Conservation (phyloP, 2,329 filamentous ascomycete species). For the Scedosporium aurantiacum region DNA sequence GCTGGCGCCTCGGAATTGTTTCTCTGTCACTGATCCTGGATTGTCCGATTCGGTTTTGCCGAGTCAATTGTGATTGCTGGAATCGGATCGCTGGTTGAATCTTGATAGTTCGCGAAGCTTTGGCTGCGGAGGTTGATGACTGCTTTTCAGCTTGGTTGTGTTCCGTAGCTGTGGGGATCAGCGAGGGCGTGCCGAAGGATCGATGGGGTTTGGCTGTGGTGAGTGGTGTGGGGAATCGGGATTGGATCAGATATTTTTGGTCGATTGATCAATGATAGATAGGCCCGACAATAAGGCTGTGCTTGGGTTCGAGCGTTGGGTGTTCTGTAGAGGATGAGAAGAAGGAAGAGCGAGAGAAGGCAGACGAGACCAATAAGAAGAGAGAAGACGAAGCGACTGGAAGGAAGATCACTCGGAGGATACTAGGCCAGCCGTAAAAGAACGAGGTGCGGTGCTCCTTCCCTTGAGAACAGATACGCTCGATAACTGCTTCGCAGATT, state of each 20-base stretch:
- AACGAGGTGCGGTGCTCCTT: neutral
- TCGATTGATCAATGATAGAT: neutral
- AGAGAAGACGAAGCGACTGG: neutral
- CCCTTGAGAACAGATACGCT: neutral
- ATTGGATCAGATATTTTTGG: neutral
- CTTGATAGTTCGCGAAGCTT: neutral
- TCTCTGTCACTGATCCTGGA: neutral
- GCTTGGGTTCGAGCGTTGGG: neutral
- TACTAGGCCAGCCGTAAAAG: neutral
- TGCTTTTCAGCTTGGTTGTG: neutral
- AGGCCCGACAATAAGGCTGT: neutral
- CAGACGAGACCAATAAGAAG: neutral
- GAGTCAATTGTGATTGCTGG: neutral
- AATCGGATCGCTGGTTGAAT: neutral
- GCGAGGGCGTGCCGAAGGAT: neutral
- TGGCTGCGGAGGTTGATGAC: neutral
- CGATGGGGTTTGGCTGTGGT: neutral
- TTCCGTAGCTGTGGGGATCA: neutral
- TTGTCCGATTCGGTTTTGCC: neutral
- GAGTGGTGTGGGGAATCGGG: neutral
- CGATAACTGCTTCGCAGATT: neutral
- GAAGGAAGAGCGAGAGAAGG: neutral
- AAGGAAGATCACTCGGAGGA: neutral
- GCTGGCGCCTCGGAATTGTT: neutral
- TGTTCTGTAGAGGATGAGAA: neutral